phyloP scores from a whole-genome alignment of 192 early-diverging fungal species.

The Martensiomyces pterosporus region DNA sequence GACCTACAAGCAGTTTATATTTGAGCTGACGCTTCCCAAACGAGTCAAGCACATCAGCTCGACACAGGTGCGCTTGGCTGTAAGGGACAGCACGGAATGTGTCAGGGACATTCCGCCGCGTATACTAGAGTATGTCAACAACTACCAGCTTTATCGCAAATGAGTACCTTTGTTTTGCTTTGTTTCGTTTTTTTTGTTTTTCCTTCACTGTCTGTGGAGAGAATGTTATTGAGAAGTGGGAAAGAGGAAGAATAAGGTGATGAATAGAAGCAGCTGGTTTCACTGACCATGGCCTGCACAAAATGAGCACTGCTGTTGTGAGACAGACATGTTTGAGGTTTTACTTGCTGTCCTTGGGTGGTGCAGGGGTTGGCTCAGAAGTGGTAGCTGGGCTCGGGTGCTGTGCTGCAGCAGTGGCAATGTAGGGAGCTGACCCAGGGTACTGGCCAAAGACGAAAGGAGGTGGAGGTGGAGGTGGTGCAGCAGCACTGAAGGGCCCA shows the following conservation, averaged over 20 bases:
- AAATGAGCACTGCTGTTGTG: too few relatives aligned
- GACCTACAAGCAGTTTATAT: conserved; percentile 18
- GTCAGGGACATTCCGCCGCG: conserved; percentile 45
- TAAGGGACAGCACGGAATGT: conserved; percentile 31
- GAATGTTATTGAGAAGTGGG: too few relatives aligned
- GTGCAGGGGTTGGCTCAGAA: not conserved
- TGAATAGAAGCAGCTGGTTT: too few relatives aligned
- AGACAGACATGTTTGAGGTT: too few relatives aligned
- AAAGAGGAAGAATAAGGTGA: too few relatives aligned
- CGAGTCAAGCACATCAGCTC: conserved; percentile 44
- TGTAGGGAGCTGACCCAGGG: not conserved
- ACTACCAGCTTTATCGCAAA: conserved; percentile 28
- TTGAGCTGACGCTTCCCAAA: conserved; percentile 42
- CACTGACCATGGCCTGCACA: too few relatives aligned
- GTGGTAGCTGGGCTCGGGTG: not conserved
- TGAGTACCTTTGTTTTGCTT: too few relatives aligned
- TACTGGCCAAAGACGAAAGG: not conserved
- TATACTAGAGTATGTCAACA: conserved; percentile 42
- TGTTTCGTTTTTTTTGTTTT: too few relatives aligned
- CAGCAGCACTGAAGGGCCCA: not conserved
- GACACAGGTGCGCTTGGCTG: conserved; percentile 27
- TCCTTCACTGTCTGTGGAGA: too few relatives aligned
- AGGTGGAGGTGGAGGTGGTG: not conserved
- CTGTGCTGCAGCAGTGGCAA: not conserved
- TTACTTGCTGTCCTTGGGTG: too few relatives aligned